These are phyloP conservation scores for Chenopodium suecicum DNA, from an alignment of 148 eudicot species.

Conservation along the genomic window DNA sequence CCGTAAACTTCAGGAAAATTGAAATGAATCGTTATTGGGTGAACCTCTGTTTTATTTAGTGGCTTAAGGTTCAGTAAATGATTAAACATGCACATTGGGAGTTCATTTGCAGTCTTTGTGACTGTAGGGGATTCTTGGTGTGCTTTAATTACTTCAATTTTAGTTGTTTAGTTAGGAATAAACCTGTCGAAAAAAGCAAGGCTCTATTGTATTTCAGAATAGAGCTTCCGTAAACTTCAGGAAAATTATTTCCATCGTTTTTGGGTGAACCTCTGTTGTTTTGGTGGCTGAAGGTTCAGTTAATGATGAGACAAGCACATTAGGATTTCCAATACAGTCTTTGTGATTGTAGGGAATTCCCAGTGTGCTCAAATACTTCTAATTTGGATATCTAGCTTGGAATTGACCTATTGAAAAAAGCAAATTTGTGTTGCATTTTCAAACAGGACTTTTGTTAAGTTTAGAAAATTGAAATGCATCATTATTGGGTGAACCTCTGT, in stretches of 20 bases:
- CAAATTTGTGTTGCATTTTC: conserved; percentile 42
- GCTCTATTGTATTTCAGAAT: conserved; percentile 39
- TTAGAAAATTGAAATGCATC: conserved; percentile 26
- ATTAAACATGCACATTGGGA: conserved; percentile 8
- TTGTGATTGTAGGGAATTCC: not conserved
- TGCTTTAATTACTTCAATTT: not conserved
- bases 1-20: conserved; percentile 30
- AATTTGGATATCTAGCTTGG: not conserved
- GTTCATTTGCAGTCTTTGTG: not conserved
- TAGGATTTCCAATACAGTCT: not conserved
- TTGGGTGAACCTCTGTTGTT: conserved; percentile 34
- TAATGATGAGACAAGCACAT: conserved; percentile 22
- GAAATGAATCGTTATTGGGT: conserved; percentile 34
- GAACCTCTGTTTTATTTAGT: conserved; percentile 29
- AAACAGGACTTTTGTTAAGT: conserved; percentile 36
- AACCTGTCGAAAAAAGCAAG: conserved; percentile 61
- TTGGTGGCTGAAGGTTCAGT: conserved; percentile 33
- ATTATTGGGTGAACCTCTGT: conserved; percentile 44
- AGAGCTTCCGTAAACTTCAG: conserved; percentile 30
- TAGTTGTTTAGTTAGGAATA: not conserved
- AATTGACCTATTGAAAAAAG: conserved; percentile 53
- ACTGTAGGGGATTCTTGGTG: not conserved
- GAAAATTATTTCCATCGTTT: conserved; percentile 23
- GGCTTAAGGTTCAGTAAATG: conserved; percentile 37
- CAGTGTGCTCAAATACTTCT: not conserved